phyloP scores from a whole-genome alignment of 805 yeast species.

The Lipomyces kockii region DNA sequence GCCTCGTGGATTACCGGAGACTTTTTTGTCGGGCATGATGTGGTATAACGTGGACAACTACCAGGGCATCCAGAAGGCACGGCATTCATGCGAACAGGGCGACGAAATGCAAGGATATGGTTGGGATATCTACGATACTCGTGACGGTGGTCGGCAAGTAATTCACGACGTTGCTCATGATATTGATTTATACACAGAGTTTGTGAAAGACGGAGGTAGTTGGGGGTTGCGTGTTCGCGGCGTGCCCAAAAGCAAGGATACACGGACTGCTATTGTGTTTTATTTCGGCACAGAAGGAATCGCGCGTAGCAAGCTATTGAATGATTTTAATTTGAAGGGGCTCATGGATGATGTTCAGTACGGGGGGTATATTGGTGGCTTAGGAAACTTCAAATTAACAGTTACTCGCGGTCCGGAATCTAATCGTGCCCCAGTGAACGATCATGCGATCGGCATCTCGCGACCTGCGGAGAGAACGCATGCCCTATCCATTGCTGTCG shows the following conservation, averaged over 20 bases:
- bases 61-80: conserved; percentile 53
- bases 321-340: conserved; percentile 25
- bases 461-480: conserved; percentile 23
- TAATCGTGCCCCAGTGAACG: conserved; percentile 52
- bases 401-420: conserved; percentile 61
- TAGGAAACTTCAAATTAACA: conserved; percentile 66
- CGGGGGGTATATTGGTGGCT: conserved; percentile 61
- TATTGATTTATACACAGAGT: conserved; percentile 67
- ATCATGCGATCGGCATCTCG: conserved; percentile 53
- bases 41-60: conserved; percentile 77
- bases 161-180: conserved; percentile 70
- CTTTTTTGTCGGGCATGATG: conserved; percentile 78
- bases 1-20: conserved; percentile 72
- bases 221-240: conserved; percentile 84
- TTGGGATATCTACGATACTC: conserved; percentile 87
- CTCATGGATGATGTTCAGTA: conserved; percentile 49
- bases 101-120: conserved; percentile 76
- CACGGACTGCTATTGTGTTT: conserved; percentile 65
- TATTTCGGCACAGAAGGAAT: conserved; percentile 74
- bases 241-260: conserved; percentile 56
- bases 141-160: conserved; percentile 81
- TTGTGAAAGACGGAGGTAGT: conserved; percentile 62
- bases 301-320: conserved; percentile 39
- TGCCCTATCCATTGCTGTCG: conserved; percentile 15
- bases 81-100: conserved; percentile 76